These are phyloP conservation scores for Kockiozyma suomiensis DNA, from an alignment of 805 yeast genomes.

Conservation along the genomic window DNA sequence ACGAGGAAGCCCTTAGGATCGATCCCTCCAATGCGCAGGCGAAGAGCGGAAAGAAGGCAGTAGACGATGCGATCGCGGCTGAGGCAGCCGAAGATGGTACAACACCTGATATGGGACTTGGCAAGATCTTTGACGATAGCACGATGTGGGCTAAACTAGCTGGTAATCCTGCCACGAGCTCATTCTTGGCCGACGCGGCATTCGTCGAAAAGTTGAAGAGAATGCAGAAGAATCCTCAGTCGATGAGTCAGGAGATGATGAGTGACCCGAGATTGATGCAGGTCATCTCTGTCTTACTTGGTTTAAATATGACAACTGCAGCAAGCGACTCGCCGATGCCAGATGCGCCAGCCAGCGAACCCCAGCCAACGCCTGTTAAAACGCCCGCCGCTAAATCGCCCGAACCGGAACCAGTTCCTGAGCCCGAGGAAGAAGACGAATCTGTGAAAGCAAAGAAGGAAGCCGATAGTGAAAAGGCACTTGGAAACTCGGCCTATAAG, in stretches of 20 bases:
- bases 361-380: constrained; percentile 32
- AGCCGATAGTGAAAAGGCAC: constrained; percentile 64
- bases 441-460: constrained; percentile 40
- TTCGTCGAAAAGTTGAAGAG: constrained; percentile 66
- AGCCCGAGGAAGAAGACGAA: constrained; percentile 43
- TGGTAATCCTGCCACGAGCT: constrained; percentile 84
- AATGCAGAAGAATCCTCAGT: constrained; percentile 68
- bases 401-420: constrained; percentile 38
- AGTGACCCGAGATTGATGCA: constrained; percentile 87
- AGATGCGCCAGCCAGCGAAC: constrained; percentile 36
- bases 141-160: constrained; percentile 71
- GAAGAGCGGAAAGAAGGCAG: constrained; percentile 72
- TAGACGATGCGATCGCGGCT: constrained; percentile 59
- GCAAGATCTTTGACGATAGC: constrained; percentile 79
- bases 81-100: constrained; percentile 50
- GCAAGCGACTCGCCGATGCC: constrained; percentile 37
- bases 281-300: constrained; percentile 81
- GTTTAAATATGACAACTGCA: constrained; percentile 56
- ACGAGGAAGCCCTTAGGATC: constrained; percentile 75
- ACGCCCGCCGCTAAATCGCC: constrained; percentile 30
- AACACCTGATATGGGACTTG: constrained; percentile 73
- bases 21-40: constrained; percentile 88
- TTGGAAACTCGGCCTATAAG: constrained; percentile 87
- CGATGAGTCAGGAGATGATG: constrained; percentile 68
- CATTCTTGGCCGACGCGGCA: constrained; percentile 82